Conservation (phyloP, 208 protist genomes). For the Trypanosoma boissoni region DNA sequence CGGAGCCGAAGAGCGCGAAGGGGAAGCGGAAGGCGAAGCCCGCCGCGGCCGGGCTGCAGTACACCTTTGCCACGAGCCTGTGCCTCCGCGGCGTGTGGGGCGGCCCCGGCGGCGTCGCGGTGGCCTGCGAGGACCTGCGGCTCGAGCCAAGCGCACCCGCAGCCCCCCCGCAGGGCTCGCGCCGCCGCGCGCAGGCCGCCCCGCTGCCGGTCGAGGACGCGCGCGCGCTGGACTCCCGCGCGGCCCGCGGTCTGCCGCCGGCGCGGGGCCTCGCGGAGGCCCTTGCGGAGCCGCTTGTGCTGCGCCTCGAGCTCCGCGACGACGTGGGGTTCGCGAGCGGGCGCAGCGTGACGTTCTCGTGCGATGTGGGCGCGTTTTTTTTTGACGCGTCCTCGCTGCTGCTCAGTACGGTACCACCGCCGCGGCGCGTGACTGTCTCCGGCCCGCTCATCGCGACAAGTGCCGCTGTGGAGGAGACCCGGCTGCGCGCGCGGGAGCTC, state of each 20-base stretch:
- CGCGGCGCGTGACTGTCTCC: slow-evolving; percentile 7
- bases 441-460: slow-evolving; percentile 8
- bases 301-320: slow-evolving; percentile 22
- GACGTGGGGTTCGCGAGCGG: slow-evolving; percentile 23
- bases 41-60: slow-evolving; percentile 21
- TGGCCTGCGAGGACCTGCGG: slow-evolving; percentile 10
- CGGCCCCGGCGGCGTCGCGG: neutral
- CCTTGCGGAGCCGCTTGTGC: slow-evolving; percentile 15
- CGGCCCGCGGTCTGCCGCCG: slow-evolving; percentile 6
- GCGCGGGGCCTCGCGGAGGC: slow-evolving; percentile 10
- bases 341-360: neutral
- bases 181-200: neutral
- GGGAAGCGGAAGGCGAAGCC: slow-evolving; percentile 26
- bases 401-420: neutral
- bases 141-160: slow-evolving; percentile 2
- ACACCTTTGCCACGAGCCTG: slow-evolving; percentile 30
- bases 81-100: slow-evolving; percentile 35
- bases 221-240: slow-evolving; percentile 14
- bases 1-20: slow-evolving; percentile 5
- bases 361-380: slow-evolving; percentile 15
- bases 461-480: slow-evolving; percentile 19
- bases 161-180: neutral
- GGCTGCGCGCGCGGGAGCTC: slow-evolving; percentile 6
- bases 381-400: slow-evolving; percentile 17
- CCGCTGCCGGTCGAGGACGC: slow-evolving; percentile 19